Evolutionary conservation across 2,329 filamentous ascomycete genomes (phyloP), one percentile per base, ranked within the genome.

Genomic region (Pestalotiopsis sp.): DNA sequence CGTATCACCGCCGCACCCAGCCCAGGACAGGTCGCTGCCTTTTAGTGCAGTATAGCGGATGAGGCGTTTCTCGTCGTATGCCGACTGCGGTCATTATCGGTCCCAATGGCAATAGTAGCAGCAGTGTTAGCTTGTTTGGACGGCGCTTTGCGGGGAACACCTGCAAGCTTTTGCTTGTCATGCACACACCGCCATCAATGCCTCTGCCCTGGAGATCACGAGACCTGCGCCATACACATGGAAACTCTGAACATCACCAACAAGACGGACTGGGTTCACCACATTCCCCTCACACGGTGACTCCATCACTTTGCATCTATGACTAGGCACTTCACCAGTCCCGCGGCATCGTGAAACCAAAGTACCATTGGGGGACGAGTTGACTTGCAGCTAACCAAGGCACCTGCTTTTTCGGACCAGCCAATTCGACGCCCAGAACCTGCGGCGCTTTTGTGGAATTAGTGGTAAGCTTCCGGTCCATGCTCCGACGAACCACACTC

Each of bases 371-470:
- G 23, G 6, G 14, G 27, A 36, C n/a, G 31, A 36, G 14, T 23
- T 27, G 27, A 59, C 57, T 59, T 59, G 57, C 57, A 59, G 23
- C 59, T 20, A 36, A 62, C 38, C 59, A 27, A 40, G 59, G 31
- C 59, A 62, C 59, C 59, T 62, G 31, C 31, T 62, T 62, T 62
- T 62, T 62, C 36, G 59, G 59, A 38, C 59, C 27, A 27, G 23
- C 23, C 23, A 27, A 59, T 11, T 59, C 20, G 14, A 27, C 57
- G 20, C 23, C 57, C 23, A 27, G 45, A 52, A 59, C 57, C 25
- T 36, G 57, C 57, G 57, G 57, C 27, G 27, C 57, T 27, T 59
- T 13, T 36, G 13, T 27, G 57, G 23, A 12, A 59, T 27, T 59
- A 17, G 57, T 59, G 45, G 45, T 59, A 25, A 59, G 57, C 23